Evolutionary conservation across 345 rosid species (phyloP), one percentile per base, ranked within the genome.

Genomic region (Psidium friedrichsthalianum): DNA sequence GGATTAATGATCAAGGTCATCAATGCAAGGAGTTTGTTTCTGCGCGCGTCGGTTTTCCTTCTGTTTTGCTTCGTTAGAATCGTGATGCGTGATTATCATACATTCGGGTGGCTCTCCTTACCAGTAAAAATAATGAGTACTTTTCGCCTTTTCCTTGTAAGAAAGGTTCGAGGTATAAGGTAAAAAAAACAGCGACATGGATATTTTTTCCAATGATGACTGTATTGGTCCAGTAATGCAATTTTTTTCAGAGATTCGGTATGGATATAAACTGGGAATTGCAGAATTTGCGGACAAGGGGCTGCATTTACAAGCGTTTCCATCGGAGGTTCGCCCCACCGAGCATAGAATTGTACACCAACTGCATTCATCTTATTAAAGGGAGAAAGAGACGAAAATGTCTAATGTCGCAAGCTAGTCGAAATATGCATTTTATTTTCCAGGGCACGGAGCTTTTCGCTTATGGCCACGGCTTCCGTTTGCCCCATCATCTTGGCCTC

Each of bases 341-440:
- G 11, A 56, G 58, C 58, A 22, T 10, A 22, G 78, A 40, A 36
- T 61, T 69, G n/a, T 64, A 69, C 44, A 69, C 47, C 44, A 8
- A 36, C 44, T 32, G 44, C 47, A 18, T 69, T 69, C 44, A 8
- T 69, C 44, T 69, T 9, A 69, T 32, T 32, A 69, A 47, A 36
- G 78, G 12, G 24, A 32, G 32, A 69, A 18, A 69, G 13, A 69
- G 24, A 18, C 24, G 78, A 32, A 4, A 69, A 69, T 69, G 44
- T 40, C 47, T 5, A 32, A 32, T 5, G 12, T 18, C 9, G 78
- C 24, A 36, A 52, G 83, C 82, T 88, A 88, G 59, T 84, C 83
- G 83, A 95, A 94, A 87, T 94, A 90, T 18, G 93, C 92, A 56
- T 92, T 87, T 91, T 95, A 56, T 92, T 87, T 91, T 95, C 98